These are phyloP conservation scores for Actinidia arguta DNA, from an alignment of 179 eudicot species.

Conservation along the genomic window DNA sequence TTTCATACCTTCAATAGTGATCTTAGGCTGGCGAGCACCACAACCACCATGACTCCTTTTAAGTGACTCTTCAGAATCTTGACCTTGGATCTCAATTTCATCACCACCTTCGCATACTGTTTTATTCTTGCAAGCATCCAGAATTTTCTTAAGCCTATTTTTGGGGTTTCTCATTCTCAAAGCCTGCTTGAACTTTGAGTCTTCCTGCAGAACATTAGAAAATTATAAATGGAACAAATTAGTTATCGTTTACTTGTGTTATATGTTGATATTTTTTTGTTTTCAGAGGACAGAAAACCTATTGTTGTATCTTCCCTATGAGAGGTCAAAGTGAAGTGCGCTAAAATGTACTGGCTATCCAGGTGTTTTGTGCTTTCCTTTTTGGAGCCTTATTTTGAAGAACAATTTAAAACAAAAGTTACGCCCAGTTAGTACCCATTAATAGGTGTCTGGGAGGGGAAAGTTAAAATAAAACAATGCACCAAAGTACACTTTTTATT, in stretches of 20 bases:
- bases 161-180: background rate
- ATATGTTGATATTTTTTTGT: too few species aligned
- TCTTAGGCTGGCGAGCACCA: slow-evolving; percentile 95
- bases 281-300: too few species aligned
- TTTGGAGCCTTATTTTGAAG: background rate
- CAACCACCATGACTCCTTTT: slow-evolving; percentile 93
- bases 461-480: too few species aligned
- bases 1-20: slow-evolving; percentile 16
- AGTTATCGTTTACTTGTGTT: too few species aligned
- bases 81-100: slow-evolving; percentile 73
- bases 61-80: slow-evolving; percentile 66
- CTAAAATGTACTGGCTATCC: background rate
- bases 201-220: slow-evolving; percentile 54
- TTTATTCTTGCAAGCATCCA: slow-evolving; percentile 92
- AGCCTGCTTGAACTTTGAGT: slow-evolving; percentile 85
- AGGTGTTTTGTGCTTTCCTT: background rate
- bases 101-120: slow-evolving; percentile 95
- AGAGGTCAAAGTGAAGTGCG: background rate
- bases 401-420: background rate
- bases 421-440: too few species aligned
- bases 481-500: background rate
- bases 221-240: too few species aligned
- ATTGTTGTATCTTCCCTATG: too few species aligned
- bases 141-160: slow-evolving; percentile 45
- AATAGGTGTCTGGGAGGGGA: too few species aligned